phyloP scores from a whole-genome alignment of 345 rosid genomes.

The Brassica incana region DNA sequence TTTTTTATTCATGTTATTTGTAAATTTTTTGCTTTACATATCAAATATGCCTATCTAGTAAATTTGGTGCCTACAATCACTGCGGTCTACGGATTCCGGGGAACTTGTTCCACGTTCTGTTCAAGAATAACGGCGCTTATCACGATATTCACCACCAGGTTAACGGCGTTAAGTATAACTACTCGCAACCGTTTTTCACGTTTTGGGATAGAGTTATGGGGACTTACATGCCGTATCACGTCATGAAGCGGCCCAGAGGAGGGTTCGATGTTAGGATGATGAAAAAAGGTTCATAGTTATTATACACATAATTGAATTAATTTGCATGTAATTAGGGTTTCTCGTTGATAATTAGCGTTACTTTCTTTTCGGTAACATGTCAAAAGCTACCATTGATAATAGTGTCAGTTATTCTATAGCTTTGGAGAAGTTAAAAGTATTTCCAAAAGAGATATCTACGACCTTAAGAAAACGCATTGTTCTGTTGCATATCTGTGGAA shows the following conservation, averaged over 20 bases:
- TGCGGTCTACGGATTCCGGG: not conserved
- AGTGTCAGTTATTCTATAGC: not conserved
- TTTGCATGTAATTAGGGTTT: no score
- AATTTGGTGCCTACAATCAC: not conserved
- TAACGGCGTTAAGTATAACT: slow-evolving; percentile 66
- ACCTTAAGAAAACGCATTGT: not conserved
- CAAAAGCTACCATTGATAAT: not conserved
- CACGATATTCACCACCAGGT: slow-evolving; percentile 78
- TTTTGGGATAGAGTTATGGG: slow-evolving; percentile 73
- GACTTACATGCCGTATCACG: slow-evolving; percentile 33
- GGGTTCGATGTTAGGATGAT: slow-evolving; percentile 57
- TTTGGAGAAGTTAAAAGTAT: not conserved
- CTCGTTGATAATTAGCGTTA: no score
- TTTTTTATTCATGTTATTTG: no score
- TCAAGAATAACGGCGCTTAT: slow-evolving; percentile 12
- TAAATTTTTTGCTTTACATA: no score
- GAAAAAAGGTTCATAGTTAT: slow-evolving; percentile 30
- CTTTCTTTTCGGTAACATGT: not conserved
- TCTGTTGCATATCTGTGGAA: not conserved
- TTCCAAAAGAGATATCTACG: not conserved
- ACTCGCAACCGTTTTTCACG: slow-evolving; percentile 79
- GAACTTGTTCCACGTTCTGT: not conserved
- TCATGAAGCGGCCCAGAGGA: not conserved
- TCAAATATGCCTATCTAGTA: no score
- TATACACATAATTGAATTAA: no score